A percentile compares a stretch with the other conserved stretches of the same genome.
phyloP scores from a whole-genome alignment of 495 filamentous ascomycete species.

The Neurospora hispaniola region DNA sequence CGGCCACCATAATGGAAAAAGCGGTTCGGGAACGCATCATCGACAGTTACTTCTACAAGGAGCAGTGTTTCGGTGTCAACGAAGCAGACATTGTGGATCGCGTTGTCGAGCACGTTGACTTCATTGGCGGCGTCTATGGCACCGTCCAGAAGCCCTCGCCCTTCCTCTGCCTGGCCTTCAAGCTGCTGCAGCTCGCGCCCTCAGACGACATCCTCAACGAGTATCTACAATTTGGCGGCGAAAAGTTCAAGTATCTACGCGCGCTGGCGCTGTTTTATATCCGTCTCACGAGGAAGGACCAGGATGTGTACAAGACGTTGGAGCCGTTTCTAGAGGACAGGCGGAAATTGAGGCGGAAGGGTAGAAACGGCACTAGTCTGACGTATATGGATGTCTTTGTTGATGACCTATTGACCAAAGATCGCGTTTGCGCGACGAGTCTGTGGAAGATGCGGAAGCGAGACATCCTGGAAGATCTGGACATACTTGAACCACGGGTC shows the following conservation, averaged over 20 bases:
- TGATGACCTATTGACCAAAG: conserved; percentile 82
- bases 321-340: conserved; percentile 78
- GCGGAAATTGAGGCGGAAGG: conserved; percentile 68
- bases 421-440: conserved; percentile 82
- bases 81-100: conserved; percentile 83
- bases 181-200: conserved; percentile 82
- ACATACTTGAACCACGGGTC: conserved; percentile 71
- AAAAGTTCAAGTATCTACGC: conserved; percentile 82
- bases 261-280: conserved; percentile 87
- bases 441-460: conserved; percentile 83
- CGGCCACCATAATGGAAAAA: conserved; percentile 82
- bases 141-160: conserved; percentile 73
- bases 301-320: conserved; percentile 66
- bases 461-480: conserved; percentile 79
- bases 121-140: conserved; percentile 79
- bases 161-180: conserved; percentile 92
- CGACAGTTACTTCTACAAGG: conserved; percentile 94
- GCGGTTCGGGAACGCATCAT: conserved; percentile 89
- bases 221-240: conserved; percentile 62
- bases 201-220: conserved; percentile 66
- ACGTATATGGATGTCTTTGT: conserved; percentile 90
- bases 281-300: conserved; percentile 73
- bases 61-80: conserved; percentile 94
- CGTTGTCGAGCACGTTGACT: conserved; percentile 66
- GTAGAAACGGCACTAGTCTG: conserved; percentile 57